Evolutionary conservation across 176 grass and related monocot genomes (phyloP).

Genomic region (Sorghum bicolor): Sorghum_bicolor_NCBIv3 NC_012873.2:65155001-65155500

Average conservation of each 20-base stretch:
- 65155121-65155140: background rate
- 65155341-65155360: background rate
- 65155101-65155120: conserved; percentile 5
- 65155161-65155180: background rate
- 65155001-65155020: no score
- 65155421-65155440: no score
- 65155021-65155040: background rate
- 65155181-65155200: background rate
- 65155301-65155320: background rate
- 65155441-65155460: no score
- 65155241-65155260: background rate
- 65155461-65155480: no score
- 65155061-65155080: conserved; percentile 40
- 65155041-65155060: background rate
- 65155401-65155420: no score
- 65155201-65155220: background rate
- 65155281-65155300: background rate
- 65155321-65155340: background rate
- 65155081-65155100: conserved; percentile 20
- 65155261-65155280: background rate
- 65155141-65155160: background rate
- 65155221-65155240: background rate
- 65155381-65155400: no score
- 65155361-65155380: background rate
- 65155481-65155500: no score